Percentiles rank a stretch among this genome's conserved stretches.
These are phyloP conservation scores for Mucor lusitanicus DNA, from an alignment of 371 early-diverging fungal genomes.

Conservation along the genomic window DNA sequence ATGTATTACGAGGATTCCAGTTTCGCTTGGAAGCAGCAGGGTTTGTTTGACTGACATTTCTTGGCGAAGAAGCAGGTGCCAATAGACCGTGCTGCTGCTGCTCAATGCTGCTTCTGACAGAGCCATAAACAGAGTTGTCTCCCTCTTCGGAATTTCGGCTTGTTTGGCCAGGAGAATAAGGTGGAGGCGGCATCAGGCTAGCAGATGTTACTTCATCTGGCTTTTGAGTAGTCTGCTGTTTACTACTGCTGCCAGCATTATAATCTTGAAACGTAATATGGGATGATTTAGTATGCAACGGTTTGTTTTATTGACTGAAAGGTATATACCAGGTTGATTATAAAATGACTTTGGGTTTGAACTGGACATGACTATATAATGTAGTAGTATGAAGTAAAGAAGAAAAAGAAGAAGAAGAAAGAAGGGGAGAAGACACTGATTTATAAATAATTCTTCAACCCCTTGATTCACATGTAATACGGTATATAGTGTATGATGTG, in stretches of 20 bases:
- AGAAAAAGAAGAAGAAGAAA: neutral
- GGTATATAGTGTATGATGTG: too few species aligned
- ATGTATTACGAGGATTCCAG: neutral
- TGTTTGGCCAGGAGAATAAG: slow-evolving; percentile 9
- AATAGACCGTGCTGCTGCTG: slow-evolving; percentile 17
- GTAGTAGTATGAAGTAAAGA: neutral
- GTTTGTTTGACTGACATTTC: neutral
- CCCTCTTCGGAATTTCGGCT: neutral
- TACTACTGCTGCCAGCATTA: neutral
- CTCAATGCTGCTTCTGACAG: neutral
- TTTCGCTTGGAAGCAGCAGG: neutral
- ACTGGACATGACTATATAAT: slow-evolving; percentile 4
- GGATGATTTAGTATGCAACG: neutral
- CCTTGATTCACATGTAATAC: neutral
- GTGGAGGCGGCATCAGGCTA: slow-evolving; percentile 10
- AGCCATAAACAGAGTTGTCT: slow-evolving; percentile 4
- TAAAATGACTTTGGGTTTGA: slow-evolving; percentile 20
- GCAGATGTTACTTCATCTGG: slow-evolving; percentile 18
- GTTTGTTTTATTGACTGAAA: neutral
- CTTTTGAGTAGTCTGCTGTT: slow-evolving; percentile 9
- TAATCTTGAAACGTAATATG: neutral
- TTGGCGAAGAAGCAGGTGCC: neutral
- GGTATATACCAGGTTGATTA: slow-evolving; percentile 17
- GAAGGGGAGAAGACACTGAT: neutral
- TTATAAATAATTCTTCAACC: neutral